Percentiles rank a stretch among this genome's conserved stretches.
phyloP scores from a whole-genome alignment of 2,329 filamentous ascomycete genomes.

The Domatiomyces globalis region DNA sequence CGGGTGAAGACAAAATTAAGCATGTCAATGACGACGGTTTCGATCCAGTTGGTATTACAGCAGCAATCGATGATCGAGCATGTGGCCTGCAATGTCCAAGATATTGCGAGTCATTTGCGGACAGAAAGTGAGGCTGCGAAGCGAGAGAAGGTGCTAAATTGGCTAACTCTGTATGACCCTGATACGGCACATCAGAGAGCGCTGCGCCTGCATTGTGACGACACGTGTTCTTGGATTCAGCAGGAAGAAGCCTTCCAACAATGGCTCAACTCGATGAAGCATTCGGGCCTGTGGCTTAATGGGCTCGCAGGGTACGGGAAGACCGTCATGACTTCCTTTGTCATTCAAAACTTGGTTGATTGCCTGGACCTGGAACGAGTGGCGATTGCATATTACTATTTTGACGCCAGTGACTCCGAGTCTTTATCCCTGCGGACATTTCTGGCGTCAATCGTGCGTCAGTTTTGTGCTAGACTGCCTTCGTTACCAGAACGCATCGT shows the following conservation, averaged over 20 bases:
- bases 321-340: constrained; percentile 8
- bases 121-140: background rate
- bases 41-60: constrained; percentile 4
- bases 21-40: constrained; percentile 5
- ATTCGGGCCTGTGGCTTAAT: constrained; percentile 11
- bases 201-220: constrained; percentile 6
- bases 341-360: constrained; percentile 6
- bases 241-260: constrained; percentile 4
- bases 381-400: constrained; percentile 10
- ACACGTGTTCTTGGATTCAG: constrained; percentile 9
- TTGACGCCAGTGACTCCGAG: constrained; percentile 11
- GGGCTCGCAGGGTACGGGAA: constrained; percentile 10
- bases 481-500: constrained; percentile 3
- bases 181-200: constrained; percentile 8
- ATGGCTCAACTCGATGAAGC: constrained; percentile 5
- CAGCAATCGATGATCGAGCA: too few species aligned
- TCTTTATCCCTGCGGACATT: constrained; percentile 10
- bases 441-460: constrained; percentile 10
- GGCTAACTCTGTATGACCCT: constrained; percentile 9
- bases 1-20: constrained; percentile 9
- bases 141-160: constrained; percentile 7
- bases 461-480: constrained; percentile 6
- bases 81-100: too few species aligned
- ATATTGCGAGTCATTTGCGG: too few species aligned
- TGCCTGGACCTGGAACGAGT: background rate